Base-by-base conservation (phyloP, 1,284 basidiomycete species). In the Sporisorium exsertum region DNA sequence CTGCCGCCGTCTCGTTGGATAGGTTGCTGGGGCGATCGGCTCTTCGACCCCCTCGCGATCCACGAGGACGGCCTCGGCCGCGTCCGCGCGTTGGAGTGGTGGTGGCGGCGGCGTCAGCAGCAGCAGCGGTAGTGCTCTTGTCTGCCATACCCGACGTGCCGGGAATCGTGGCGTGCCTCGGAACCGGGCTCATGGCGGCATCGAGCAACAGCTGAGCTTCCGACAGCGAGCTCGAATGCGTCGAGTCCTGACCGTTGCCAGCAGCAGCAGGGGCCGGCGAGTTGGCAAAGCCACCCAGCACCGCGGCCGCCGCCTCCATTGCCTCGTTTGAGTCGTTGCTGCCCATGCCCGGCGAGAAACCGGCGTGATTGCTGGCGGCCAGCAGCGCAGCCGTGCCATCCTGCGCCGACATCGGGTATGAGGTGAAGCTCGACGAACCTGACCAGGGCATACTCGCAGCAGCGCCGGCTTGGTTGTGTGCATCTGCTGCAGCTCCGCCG, bases 271-370 rank as follows among this genome's bases (percentile, higher is more conserved):
- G 27, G 20, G n/a, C n/a, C n/a, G 67, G 56, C 32, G 73, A 63
- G 51, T 68, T 72, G 56, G 69, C 61, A 26, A 77, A 77, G 24
- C 75, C 75, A 40, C 75, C 75, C 2, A 77, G 70, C 27, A 77
- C 75, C 20, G 75, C 75, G 10, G 75, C 75, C 5, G 75, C 75
- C 1, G 75, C 75, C 46, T 77, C 71, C 59, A 77, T 73, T 0
- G 75, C 75, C 26, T 77, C 75, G 51, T 77, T 77, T 53, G 75
- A 77, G 60, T 77, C 75, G 55, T 64, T 72, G 52, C 66, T 64
- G 27, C 58, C 63, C 63, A 77, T 66, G n/a, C 64, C 64, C 1
- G 75, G 70, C 52, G 71, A 69, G 64, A 77, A 73, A 51, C 61
- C 35, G 58, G 70, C 52, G 49, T 77, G 74, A 29, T 67, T 66